phyloP scores from a whole-genome alignment of 257 asterid species.

The Euphrasia confusa region DNA sequence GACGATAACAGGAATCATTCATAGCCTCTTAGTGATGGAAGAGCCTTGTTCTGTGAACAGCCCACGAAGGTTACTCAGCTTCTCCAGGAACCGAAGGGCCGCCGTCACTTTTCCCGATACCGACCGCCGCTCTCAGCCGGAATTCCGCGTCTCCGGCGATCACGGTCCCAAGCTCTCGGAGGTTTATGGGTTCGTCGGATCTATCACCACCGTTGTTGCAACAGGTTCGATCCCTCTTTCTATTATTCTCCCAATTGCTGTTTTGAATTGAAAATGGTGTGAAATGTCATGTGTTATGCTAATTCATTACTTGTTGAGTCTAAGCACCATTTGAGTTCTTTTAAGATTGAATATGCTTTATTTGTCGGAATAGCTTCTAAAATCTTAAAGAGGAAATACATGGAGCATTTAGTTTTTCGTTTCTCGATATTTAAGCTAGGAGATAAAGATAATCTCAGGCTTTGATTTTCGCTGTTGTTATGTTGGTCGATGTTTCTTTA shows the following conservation, averaged over 20 bases:
- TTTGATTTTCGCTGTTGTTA: neutral
- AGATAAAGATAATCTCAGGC: neutral
- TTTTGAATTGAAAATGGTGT: neutral
- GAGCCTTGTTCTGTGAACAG: constrained; percentile 63
- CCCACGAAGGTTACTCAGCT: constrained; percentile 67
- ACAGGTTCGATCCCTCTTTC: neutral
- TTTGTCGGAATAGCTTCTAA: neutral
- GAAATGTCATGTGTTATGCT: neutral
- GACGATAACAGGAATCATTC: neutral
- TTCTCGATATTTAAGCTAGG: too few species aligned
- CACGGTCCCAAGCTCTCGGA: constrained; percentile 71
- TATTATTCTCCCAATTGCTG: neutral
- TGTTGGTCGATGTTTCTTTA: too few species aligned
- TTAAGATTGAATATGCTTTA: neutral
- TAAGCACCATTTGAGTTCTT: neutral
- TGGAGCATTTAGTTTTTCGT: too few species aligned
- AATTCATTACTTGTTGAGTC: neutral
- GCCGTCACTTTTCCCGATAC: constrained; percentile 36
- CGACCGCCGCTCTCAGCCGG: constrained; percentile 42
- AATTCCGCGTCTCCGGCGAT: constrained; percentile 36
- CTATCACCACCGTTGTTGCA: neutral
- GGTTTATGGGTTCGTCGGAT: constrained; percentile 41
- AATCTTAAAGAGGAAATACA: too few species aligned
- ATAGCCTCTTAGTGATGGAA: constrained; percentile 31
- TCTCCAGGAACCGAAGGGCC: constrained; percentile 62